phyloP scores from a whole-genome alignment of 305 asterid genomes.

The Plantago rigida region DNA sequence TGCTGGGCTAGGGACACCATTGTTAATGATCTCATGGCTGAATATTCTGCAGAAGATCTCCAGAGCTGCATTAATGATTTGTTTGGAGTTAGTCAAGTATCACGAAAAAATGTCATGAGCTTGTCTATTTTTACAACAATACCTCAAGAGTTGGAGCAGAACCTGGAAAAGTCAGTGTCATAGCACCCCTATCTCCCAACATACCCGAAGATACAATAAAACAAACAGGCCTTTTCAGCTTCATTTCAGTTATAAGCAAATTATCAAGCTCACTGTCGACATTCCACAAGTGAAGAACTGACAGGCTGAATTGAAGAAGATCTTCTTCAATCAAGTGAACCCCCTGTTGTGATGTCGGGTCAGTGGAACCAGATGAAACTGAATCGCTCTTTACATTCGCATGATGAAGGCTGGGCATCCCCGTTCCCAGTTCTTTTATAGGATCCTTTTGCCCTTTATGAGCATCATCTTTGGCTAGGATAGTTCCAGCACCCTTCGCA shows the following conservation, averaged over 20 bases:
- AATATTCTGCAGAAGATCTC: constrained; percentile 87
- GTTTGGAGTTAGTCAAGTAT: constrained; percentile 10
- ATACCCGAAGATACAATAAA: constrained; percentile 80
- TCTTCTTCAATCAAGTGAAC: constrained; percentile 51
- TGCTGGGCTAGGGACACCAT: constrained; percentile 99
- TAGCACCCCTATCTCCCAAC: constrained; percentile 83
- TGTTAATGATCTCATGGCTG: constrained; percentile 85
- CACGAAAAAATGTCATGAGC: neutral
- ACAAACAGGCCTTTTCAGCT: constrained; percentile 60
- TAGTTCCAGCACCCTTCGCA: constrained; percentile 36
- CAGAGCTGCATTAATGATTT: constrained; percentile 61
- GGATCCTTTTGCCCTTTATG: constrained; percentile 30
- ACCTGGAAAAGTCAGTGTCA: constrained; percentile 81
- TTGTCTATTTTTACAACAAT: constrained; percentile 23
- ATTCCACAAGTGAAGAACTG: constrained; percentile 88
- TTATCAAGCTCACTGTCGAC: constrained; percentile 74
- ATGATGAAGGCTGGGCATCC: constrained; percentile 33
- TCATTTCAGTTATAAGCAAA: constrained; percentile 72
- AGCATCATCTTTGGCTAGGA: constrained; percentile 35
- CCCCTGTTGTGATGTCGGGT: constrained; percentile 37
- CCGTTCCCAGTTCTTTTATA: constrained; percentile 31
- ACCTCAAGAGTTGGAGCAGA: constrained; percentile 74
- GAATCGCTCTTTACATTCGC: constrained; percentile 29
- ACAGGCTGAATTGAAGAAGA: constrained; percentile 72
- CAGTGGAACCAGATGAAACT: constrained; percentile 31